A percentile compares a stretch with the other conserved stretches of the same genome.
These are phyloP conservation scores for Trichophyton mentagrophytes DNA, from an alignment of 2,329 filamentous ascomycete species.

Conservation along the genomic window DNA sequence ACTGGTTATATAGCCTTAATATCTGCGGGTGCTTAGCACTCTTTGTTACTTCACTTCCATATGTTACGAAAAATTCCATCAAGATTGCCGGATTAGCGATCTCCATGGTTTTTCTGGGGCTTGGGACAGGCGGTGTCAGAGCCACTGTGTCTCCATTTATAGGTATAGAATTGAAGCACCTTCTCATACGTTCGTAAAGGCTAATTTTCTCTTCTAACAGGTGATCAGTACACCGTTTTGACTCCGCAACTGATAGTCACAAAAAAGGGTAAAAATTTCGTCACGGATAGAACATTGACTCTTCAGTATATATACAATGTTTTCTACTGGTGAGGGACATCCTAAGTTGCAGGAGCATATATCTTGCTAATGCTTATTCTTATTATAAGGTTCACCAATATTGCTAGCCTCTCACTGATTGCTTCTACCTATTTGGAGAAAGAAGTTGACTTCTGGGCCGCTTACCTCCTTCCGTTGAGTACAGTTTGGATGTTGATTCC, in stretches of 20 bases:
- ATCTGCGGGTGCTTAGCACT: slow-evolving; percentile 17
- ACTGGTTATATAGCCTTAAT: slow-evolving; percentile 7
- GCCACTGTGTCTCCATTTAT: slow-evolving; percentile 26
- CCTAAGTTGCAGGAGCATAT: background rate
- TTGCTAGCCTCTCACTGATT: slow-evolving; percentile 50
- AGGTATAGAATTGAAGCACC: slow-evolving; percentile 11
- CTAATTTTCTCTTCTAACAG: slow-evolving; percentile 11
- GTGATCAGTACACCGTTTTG: slow-evolving; percentile 23
- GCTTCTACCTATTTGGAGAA: slow-evolving; percentile 50
- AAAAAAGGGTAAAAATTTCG: slow-evolving; percentile 13
- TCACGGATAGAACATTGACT: slow-evolving; percentile 8
- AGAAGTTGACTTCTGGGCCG: slow-evolving; percentile 48
- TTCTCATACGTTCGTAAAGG: background rate
- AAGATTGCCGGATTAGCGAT: slow-evolving; percentile 18
- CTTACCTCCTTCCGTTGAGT: slow-evolving; percentile 38
- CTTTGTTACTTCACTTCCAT: slow-evolving; percentile 18
- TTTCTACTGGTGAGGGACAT: slow-evolving; percentile 24
- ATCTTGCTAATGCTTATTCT: background rate
- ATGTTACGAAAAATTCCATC: slow-evolving; percentile 10
- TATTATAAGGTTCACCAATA: slow-evolving; percentile 31
- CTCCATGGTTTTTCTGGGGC: slow-evolving; percentile 26
- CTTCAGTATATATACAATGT: slow-evolving; percentile 36
- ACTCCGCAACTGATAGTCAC: slow-evolving; percentile 15
- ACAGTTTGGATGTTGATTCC: slow-evolving; percentile 10
- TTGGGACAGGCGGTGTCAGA: slow-evolving; percentile 29